Percentiles rank a stretch among this genome's conserved stretches.
Evolutionary conservation across 306 rosid genomes (phyloP).

Genomic region (Begonia loranthoides): DNA sequence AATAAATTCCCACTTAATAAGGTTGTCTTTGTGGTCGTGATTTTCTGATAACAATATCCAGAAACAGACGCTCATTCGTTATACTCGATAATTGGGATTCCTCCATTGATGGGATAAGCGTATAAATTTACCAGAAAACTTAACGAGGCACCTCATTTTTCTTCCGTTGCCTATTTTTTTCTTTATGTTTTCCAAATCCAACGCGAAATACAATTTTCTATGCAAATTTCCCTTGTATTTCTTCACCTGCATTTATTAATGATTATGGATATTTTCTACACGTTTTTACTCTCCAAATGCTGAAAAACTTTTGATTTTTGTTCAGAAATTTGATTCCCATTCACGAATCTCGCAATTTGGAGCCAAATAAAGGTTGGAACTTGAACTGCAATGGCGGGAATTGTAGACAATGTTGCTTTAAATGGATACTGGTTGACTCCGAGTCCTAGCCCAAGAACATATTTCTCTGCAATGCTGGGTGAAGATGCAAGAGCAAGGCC

Average conservation of each 20-base stretch:
- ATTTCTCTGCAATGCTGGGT: slow-evolving; percentile 51
- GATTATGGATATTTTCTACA: background rate
- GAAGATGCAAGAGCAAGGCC: slow-evolving; percentile 42
- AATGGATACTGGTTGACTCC: slow-evolving; percentile 70
- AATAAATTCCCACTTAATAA: background rate
- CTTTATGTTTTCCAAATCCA: background rate
- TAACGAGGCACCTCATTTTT: too few species aligned
- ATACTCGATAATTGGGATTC: background rate
- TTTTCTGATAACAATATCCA: background rate
- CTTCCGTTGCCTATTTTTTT: background rate
- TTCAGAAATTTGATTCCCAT: background rate
- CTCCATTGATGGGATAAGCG: background rate
- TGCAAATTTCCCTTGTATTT: background rate
- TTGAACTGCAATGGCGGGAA: slow-evolving; percentile 49
- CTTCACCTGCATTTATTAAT: background rate
- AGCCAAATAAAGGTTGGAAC: slow-evolving; percentile 2
- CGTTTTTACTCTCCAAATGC: background rate
- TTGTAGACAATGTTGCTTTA: slow-evolving; percentile 53
- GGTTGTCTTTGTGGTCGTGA: background rate
- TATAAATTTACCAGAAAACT: too few species aligned
- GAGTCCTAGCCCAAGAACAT: slow-evolving; percentile 59
- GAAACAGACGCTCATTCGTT: background rate
- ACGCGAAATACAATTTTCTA: background rate
- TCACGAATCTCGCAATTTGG: background rate
- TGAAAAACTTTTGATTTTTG: background rate